Percentiles rank a stretch among this genome's conserved stretches.
Conservation (phyloP, 495 filamentous ascomycete genomes). For the Parathielavia appendiculata region DNA sequence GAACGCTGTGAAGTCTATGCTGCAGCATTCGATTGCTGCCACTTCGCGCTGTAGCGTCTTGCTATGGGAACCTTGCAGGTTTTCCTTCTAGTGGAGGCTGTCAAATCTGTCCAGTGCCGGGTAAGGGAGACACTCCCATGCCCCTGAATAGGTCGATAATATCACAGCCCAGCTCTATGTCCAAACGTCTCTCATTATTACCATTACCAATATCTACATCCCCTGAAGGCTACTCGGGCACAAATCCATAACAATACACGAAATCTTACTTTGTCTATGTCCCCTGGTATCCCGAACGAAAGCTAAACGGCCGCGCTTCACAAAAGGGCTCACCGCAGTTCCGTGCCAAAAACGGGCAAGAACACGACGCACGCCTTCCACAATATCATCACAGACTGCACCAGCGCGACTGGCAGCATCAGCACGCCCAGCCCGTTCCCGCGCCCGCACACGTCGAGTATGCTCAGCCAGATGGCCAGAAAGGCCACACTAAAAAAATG, state of each 20-base stretch:
- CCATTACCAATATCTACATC: slow-evolving; percentile 17
- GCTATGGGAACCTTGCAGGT: too few relatives aligned
- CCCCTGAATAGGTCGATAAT: not conserved
- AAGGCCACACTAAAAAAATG: slow-evolving; percentile 95
- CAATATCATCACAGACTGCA: slow-evolving; percentile 63
- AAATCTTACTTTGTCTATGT: slow-evolving; percentile 2
- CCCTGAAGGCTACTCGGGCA: too few relatives aligned
- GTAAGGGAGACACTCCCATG: too few relatives aligned
- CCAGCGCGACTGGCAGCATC: slow-evolving; percentile 54
- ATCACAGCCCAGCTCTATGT: not conserved
- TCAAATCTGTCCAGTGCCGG: too few relatives aligned
- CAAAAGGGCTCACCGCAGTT: slow-evolving; percentile 30
- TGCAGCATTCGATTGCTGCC: too few relatives aligned
- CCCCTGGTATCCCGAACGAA: not conserved
- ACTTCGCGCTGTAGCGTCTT: too few relatives aligned
- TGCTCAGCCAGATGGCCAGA: slow-evolving; percentile 76
- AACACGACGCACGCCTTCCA: slow-evolving; percentile 87
- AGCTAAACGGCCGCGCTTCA: not conserved
- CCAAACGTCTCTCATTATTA: slow-evolving; percentile 16
- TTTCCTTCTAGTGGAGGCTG: too few relatives aligned
- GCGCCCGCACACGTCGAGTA: slow-evolving; percentile 39
- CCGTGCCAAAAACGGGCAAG: slow-evolving; percentile 71
- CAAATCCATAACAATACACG: slow-evolving; percentile 1
- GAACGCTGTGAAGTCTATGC: too few relatives aligned
- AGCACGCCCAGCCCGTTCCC: slow-evolving; percentile 45